Evolutionary conservation across 1,139 yeast species (phyloP), one percentile per base, ranked within the genome.

Genomic region (Geotrichum candidum): DNA sequence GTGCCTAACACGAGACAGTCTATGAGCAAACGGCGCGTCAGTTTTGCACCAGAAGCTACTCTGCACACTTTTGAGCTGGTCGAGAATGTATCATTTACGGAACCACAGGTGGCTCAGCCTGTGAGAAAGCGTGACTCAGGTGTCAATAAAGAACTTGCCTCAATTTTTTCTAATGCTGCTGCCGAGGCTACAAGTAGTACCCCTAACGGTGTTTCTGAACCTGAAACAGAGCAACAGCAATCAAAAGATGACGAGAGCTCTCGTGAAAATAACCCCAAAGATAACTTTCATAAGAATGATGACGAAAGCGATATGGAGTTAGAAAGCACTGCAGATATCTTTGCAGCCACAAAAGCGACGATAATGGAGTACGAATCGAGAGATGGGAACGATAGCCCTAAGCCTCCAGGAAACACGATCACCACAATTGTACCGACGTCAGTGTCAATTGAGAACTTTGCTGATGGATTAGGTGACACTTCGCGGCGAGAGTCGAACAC

Each of bases 1-100:
- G 63, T 65, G 54, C 61, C 23, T 59, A 48, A 29, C 58, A 59
- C 22, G 62, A 61, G 25, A 55, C 64, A 51, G 57, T 51, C 46
- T 63, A 48, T 41, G 48, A n/a, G 18, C 7, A 63, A 63, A 56
- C 70, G 83, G 62, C 68, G 83, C 46, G 84, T 80, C 6, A 78
- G 82, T 54, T 80, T 80, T 70, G 82, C 82, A 5, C 82, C 82
- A 5, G 82, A 80, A 66, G 83, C 80, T 0, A 80, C 82, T 2
- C 69, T 80, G 57, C 82, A 80, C 56, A 61, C 61, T 22, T 53
- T 59, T 53, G 60, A 61, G 25, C 55, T 56, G 23, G 63, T 53
- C 41, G 63, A 61, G 22, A 57, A 46, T 5, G 61, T 60, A 11
- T 54, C 62, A 23, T 58, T 51, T 52, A 63, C 55, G 54, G 63